Evolutionary conservation across 2,329 filamentous ascomycete genomes (phyloP).

Genomic region (Apiospora aurea): DNA sequence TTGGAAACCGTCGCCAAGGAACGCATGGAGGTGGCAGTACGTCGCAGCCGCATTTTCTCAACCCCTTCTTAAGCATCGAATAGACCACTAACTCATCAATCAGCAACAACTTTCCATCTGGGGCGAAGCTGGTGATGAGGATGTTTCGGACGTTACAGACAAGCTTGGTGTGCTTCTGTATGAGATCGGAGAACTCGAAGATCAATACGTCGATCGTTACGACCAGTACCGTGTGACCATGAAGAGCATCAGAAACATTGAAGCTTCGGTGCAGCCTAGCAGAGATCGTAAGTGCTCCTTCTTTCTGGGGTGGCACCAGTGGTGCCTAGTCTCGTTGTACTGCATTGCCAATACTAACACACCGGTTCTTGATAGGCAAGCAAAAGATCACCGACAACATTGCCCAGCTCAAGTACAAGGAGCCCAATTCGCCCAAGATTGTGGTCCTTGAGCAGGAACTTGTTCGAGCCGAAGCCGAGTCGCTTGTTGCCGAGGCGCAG

Average conservation of each 20-base stretch:
- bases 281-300: slow-evolving; percentile 77
- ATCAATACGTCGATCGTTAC: slow-evolving; percentile 98
- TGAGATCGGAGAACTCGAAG: slow-evolving; percentile 97
- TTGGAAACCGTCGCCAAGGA: slow-evolving; percentile 94
- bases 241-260: slow-evolving; percentile 99
- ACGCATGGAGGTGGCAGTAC: slow-evolving; percentile 97
- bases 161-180: slow-evolving; percentile 98
- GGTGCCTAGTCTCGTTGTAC: not conserved
- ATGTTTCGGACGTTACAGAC: slow-evolving; percentile 98
- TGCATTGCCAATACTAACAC: slow-evolving; percentile 30
- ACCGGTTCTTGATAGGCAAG: slow-evolving; percentile 69
- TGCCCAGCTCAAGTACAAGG: slow-evolving; percentile 99
- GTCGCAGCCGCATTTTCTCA: slow-evolving; percentile 45
- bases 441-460: slow-evolving; percentile 98
- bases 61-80: not conserved
- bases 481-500: slow-evolving; percentile 97
- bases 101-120: slow-evolving; percentile 99
- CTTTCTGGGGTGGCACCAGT: not conserved
- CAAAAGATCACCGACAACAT: slow-evolving; percentile 99
- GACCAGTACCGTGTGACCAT: slow-evolving; percentile 99
- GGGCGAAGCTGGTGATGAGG: slow-evolving; percentile 95
- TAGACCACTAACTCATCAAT: not conserved
- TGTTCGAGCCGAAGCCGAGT: slow-evolving; percentile 96
- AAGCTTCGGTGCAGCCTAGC: slow-evolving; percentile 97
- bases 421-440: slow-evolving; percentile 96